Evolutionary conservation across 345 rosid species (phyloP).

Genomic region (Sonneratia caseolaris): DNA sequence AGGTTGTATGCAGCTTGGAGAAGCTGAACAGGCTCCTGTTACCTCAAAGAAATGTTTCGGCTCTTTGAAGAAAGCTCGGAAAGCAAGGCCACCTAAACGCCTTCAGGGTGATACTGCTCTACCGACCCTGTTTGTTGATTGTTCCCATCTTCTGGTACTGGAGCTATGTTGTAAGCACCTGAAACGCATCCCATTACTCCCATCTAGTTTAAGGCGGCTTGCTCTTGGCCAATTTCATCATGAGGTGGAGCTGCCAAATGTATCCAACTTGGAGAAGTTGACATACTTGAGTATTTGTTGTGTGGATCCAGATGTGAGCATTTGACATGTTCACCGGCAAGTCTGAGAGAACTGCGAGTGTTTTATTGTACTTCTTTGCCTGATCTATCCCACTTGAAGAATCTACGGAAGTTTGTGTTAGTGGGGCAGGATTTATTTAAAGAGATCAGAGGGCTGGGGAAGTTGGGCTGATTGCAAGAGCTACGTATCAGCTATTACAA

Average conservation of each 20-base stretch:
- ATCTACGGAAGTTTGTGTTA: neutral
- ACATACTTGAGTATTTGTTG: neutral
- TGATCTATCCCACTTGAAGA: conserved; percentile 1
- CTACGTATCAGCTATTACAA: neutral
- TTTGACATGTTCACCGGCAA: neutral
- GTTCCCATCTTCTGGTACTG: neutral
- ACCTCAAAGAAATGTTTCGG: neutral
- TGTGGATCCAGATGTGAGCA: neutral
- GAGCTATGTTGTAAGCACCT: neutral
- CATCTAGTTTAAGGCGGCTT: neutral
- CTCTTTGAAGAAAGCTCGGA: neutral
- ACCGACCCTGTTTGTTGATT: neutral
- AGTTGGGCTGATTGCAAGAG: neutral
- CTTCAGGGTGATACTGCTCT: neutral
- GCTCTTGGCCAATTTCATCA: neutral
- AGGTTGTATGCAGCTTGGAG: neutral
- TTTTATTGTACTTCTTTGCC: neutral
- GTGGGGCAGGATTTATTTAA: too few relatives aligned
- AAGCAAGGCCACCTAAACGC: too few relatives aligned
- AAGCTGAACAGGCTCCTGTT: neutral
- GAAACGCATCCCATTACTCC: neutral
- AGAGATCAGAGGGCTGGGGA: neutral
- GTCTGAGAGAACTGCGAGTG: neutral
- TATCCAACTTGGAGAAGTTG: neutral
- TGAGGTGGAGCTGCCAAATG: neutral